Evolutionary conservation across 2,329 filamentous ascomycete genomes (phyloP).

Genomic region (Penicillium vulpinum): DNA sequence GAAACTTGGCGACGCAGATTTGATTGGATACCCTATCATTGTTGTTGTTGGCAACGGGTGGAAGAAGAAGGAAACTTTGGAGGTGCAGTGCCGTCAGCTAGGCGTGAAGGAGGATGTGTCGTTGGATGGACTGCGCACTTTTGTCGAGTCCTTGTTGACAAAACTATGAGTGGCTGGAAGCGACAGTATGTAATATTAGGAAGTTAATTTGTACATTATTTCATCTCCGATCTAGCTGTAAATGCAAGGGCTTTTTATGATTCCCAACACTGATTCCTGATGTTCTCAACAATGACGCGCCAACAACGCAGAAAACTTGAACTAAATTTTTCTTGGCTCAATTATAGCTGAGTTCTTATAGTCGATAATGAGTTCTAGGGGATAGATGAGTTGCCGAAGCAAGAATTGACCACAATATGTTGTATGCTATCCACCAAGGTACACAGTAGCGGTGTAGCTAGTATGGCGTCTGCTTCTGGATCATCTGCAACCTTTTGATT

Average conservation of each 20-base stretch:
- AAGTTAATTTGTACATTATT: slow-evolving; percentile 5
- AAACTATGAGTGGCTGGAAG: slow-evolving; percentile 47
- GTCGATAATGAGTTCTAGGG: neutral
- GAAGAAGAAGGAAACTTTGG: slow-evolving; percentile 59
- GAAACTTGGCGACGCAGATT: slow-evolving; percentile 88
- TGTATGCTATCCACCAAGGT: too few relatives aligned
- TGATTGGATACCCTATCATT: slow-evolving; percentile 83
- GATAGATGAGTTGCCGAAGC: too few relatives aligned
- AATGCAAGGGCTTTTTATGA: neutral
- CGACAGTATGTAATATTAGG: slow-evolving; percentile 6
- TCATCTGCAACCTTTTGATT: neutral
- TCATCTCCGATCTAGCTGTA: neutral
- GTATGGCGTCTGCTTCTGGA: neutral
- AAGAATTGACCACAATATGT: neutral
- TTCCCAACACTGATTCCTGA: neutral
- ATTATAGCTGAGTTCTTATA: too few relatives aligned
- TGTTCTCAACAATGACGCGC: neutral
- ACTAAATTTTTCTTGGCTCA: neutral
- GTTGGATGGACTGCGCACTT: slow-evolving; percentile 50
- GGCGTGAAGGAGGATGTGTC: slow-evolving; percentile 61
- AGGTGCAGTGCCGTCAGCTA: slow-evolving; percentile 76
- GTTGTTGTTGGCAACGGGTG: slow-evolving; percentile 75
- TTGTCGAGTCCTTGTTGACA: slow-evolving; percentile 52
- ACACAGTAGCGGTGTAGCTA: neutral
- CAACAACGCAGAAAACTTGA: neutral